A percentile compares a stretch with the other conserved stretches of the same genome.
These are phyloP conservation scores for Tricholoma hemisulphureum DNA, from an alignment of 768 basidiomycete genomes.

Conservation along the genomic window DNA sequence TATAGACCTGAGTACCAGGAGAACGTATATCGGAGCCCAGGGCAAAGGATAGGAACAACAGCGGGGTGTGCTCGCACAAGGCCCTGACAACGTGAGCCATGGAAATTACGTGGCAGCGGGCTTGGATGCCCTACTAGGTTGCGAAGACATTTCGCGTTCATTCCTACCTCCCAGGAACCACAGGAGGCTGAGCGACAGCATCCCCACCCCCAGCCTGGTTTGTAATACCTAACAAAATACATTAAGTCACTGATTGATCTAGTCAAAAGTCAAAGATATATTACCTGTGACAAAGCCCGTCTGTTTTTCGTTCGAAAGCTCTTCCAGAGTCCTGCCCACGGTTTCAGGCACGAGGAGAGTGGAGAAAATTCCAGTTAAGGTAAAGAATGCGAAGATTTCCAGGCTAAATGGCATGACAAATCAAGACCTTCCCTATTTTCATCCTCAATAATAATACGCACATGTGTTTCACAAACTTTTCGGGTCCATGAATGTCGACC, in stretches of 20 bases:
- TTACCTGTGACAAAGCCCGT: slow-evolving; percentile 50
- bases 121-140: too few relatives aligned
- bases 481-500: slow-evolving; percentile 56
- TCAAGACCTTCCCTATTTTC: slow-evolving; percentile 5
- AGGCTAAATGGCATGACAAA: slow-evolving; percentile 39
- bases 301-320: slow-evolving; percentile 71
- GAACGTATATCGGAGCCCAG: too few relatives aligned
- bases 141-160: neutral
- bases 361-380: slow-evolving; percentile 81
- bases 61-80: too few relatives aligned
- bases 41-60: too few relatives aligned
- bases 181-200: neutral
- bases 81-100: too few relatives aligned
- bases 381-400: slow-evolving; percentile 82
- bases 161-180: neutral
- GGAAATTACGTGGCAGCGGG: too few relatives aligned
- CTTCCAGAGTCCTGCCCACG: slow-evolving; percentile 62
- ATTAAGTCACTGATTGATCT: neutral
- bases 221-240: neutral
- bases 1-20: too few relatives aligned
- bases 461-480: slow-evolving; percentile 66
- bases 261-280: neutral
- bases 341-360: slow-evolving; percentile 84
- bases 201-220: neutral
- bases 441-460: slow-evolving; percentile 31